Conservation (phyloP, 176 grass and related monocot genomes). For the Alloteropsis semialata region DNA sequence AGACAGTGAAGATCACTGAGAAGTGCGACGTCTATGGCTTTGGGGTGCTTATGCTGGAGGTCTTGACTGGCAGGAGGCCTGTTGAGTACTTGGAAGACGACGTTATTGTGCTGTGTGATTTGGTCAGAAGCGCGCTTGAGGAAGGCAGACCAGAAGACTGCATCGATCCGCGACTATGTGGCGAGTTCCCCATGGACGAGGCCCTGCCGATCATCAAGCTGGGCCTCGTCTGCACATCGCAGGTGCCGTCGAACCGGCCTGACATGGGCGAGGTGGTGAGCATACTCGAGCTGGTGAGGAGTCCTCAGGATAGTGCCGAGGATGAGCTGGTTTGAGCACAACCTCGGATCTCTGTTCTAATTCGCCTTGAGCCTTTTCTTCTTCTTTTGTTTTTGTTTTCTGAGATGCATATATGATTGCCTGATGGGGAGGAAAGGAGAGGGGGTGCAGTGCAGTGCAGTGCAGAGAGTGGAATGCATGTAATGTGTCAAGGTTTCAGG, state of each 20-base stretch:
- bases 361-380: constrained; percentile 2
- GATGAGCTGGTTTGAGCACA: constrained; percentile 60
- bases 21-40: constrained; percentile 93
- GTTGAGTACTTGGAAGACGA: constrained; percentile 98
- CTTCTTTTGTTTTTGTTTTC: constrained; percentile 29
- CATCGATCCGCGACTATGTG: constrained; percentile 57
- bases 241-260: constrained; percentile 90
- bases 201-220: constrained; percentile 75
- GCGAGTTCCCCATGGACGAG: constrained; percentile 76
- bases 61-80: constrained; percentile 64
- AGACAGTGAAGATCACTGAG: constrained; percentile 87
- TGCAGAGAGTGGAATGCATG: constrained; percentile 48
- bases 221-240: constrained; percentile 85
- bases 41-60: constrained; percentile 69
- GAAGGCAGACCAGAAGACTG: constrained; percentile 69
- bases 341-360: neutral
- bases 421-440: neutral
- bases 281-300: constrained; percentile 84
- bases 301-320: constrained; percentile 48
- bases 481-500: constrained; percentile 31
- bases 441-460: constrained; percentile 22
- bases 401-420: constrained; percentile 54
- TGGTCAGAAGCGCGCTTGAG: constrained; percentile 73
- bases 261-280: constrained; percentile 78
- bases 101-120: constrained; percentile 78